These are phyloP conservation scores for Kappamyces sp. DNA, from an alignment of 192 early-diverging fungal genomes.

Conservation along the genomic window DNA sequence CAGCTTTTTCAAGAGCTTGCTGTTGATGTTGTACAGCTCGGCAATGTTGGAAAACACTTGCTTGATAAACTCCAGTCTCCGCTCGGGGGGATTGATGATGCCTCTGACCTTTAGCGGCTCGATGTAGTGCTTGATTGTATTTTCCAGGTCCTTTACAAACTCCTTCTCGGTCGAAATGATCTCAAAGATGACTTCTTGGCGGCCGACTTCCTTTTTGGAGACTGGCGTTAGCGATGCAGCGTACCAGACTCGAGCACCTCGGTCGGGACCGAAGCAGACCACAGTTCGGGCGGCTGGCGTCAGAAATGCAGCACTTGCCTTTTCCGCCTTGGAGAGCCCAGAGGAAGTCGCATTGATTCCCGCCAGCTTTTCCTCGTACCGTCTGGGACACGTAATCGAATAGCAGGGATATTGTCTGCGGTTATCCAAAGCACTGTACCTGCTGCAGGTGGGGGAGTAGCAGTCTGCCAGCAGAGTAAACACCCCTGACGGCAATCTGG, in stretches of 20 bases:
- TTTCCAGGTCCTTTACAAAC: slow-evolving; percentile 82
- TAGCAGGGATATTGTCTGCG: slow-evolving; percentile 72
- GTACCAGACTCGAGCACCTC: slow-evolving; percentile 49
- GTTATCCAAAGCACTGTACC: too few species aligned
- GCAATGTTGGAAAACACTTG: slow-evolving; percentile 45
- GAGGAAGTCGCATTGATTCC: too few species aligned
- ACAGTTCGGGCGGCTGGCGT: slow-evolving; percentile 40
- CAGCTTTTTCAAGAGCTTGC: slow-evolving; percentile 29
- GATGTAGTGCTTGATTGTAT: slow-evolving; percentile 32
- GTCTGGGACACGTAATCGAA: slow-evolving; percentile 78
- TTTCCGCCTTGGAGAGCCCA: too few species aligned
- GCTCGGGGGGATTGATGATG: slow-evolving; percentile 52
- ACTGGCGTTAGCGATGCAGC: slow-evolving; percentile 25
- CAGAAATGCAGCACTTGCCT: too few species aligned
- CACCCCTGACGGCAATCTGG: slow-evolving; percentile 68
- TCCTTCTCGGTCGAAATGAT: slow-evolving; percentile 85
- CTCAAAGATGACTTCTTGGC: slow-evolving; percentile 93
- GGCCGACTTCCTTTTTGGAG: slow-evolving; percentile 69
- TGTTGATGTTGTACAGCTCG: slow-evolving; percentile 33
- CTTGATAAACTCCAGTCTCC: slow-evolving; percentile 66
- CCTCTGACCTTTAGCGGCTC: slow-evolving; percentile 41
- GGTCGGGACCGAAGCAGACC: slow-evolving; percentile 77
- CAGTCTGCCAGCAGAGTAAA: slow-evolving; percentile 87
- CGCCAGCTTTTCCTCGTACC: slow-evolving; percentile 10
- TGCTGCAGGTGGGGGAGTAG: slow-evolving; percentile 87